Conservation (phyloP, 176 grass and related monocot species). For the Oryza officinalis region DNA sequence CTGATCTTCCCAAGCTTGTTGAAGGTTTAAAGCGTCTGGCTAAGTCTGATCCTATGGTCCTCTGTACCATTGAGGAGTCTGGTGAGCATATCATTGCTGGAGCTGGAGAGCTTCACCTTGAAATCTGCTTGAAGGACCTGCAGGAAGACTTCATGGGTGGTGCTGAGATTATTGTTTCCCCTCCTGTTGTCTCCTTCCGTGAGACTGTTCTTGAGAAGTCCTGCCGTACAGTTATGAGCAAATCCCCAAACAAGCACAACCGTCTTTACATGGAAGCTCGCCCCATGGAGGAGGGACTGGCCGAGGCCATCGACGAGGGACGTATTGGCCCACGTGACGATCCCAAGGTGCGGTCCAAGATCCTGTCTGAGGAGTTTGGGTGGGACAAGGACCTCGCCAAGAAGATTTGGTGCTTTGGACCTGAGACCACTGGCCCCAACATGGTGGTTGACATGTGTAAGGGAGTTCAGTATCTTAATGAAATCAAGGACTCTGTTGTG, state of each 20-base stretch:
- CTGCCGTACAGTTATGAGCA: slow-evolving; percentile 4
- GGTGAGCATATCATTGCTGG: slow-evolving; percentile 59
- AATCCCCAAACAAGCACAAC: not conserved
- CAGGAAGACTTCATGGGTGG: slow-evolving; percentile 63
- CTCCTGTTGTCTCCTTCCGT: slow-evolving; percentile 34
- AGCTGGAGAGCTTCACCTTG: slow-evolving; percentile 14
- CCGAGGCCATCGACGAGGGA: not conserved
- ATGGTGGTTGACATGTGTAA: not conserved
- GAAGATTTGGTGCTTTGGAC: not conserved
- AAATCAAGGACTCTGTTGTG: not conserved
- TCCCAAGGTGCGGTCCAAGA: not conserved
- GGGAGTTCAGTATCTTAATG: not conserved
- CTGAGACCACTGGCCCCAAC: not conserved
- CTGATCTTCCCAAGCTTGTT: slow-evolving; percentile 46
- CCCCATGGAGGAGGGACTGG: not conserved
- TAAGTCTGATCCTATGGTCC: slow-evolving; percentile 58
- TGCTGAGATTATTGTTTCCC: slow-evolving; percentile 40
- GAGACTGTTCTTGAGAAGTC: slow-evolving; percentile 35
- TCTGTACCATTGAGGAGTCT: slow-evolving; percentile 48
- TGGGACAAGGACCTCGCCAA: not conserved
- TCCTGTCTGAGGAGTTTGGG: not conserved
- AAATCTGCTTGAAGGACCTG: slow-evolving; percentile 62
- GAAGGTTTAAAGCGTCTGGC: slow-evolving; percentile 58
- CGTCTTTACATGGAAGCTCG: not conserved
- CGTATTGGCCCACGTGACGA: not conserved